Conservation (phyloP, 805 yeast species). For the Starmerella etchellsii region DNA sequence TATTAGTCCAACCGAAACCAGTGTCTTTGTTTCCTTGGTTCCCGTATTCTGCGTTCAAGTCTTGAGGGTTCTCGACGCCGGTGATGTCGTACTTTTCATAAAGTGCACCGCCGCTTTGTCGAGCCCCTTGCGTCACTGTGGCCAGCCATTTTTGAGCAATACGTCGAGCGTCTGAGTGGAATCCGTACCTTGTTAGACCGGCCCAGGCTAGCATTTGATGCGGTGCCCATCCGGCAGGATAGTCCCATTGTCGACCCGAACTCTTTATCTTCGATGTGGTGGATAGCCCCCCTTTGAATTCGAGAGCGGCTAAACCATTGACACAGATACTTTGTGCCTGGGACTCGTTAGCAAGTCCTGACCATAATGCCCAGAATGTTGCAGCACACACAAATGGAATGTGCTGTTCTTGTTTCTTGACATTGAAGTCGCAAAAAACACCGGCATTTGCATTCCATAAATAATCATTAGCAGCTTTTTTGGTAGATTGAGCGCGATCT, state of each 20-base stretch:
- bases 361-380: slow-evolving; percentile 85
- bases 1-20: slow-evolving; percentile 98
- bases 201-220: slow-evolving; percentile 93
- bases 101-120: slow-evolving; percentile 85
- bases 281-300: slow-evolving; percentile 77
- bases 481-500: slow-evolving; percentile 42
- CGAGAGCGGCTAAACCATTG: slow-evolving; percentile 53
- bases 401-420: slow-evolving; percentile 41
- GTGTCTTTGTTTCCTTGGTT: slow-evolving; percentile 95
- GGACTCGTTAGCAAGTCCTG: slow-evolving; percentile 49
- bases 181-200: slow-evolving; percentile 67
- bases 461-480: slow-evolving; percentile 45
- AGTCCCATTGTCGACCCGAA: slow-evolving; percentile 82
- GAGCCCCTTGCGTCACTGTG: slow-evolving; percentile 66
- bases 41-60: slow-evolving; percentile 92
- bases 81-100: slow-evolving; percentile 93
- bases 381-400: slow-evolving; percentile 69
- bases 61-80: slow-evolving; percentile 68
- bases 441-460: slow-evolving; percentile 75
- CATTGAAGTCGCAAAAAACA: slow-evolving; percentile 73
- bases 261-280: slow-evolving; percentile 77
- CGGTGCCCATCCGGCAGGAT: slow-evolving; percentile 98
- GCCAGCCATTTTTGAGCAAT: slow-evolving; percentile 79
- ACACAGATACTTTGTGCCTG: slow-evolving; percentile 56
- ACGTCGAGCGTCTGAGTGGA: slow-evolving; percentile 47